Percentiles rank a stretch among this genome's conserved stretches.
Conservation (phyloP, 148 eudicot genomes). For the Limonium bicolor region DNA sequence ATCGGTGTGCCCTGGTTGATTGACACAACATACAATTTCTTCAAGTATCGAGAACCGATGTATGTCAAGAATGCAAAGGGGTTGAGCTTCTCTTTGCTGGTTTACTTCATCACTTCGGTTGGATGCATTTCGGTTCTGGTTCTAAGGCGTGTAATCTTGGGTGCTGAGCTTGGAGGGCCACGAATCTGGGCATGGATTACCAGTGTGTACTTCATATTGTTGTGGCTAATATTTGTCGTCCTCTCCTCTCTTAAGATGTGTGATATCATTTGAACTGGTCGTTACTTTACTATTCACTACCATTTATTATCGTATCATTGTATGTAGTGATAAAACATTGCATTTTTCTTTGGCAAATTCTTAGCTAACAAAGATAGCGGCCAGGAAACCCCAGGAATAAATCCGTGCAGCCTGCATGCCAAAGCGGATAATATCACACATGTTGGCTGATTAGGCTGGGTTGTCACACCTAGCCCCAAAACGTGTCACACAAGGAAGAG, state of each 20-base stretch:
- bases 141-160: constrained; percentile 53
- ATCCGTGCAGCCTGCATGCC: no score
- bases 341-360: no score
- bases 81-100: constrained; percentile 71
- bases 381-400: no score
- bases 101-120: constrained; percentile 65
- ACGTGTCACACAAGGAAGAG: no score
- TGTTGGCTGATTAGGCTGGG: no score
- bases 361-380: no score
- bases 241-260: constrained; percentile 66
- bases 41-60: constrained; percentile 38
- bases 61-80: constrained; percentile 46
- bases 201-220: constrained; percentile 38
- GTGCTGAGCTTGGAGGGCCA: constrained; percentile 89
- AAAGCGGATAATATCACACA: no score
- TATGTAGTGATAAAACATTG: no score
- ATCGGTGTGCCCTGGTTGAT: constrained; percentile 91
- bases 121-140: constrained; percentile 77
- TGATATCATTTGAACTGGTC: constrained; percentile 27
- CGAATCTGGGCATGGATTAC: constrained; percentile 86
- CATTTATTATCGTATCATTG: no score
- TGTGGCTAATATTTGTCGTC: constrained; percentile 69
- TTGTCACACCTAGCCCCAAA: no score
- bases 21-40: constrained; percentile 69
- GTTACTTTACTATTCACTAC: no score